Base-by-base conservation (phyloP, 805 yeast species). In the Ogataea neopini region DNA sequence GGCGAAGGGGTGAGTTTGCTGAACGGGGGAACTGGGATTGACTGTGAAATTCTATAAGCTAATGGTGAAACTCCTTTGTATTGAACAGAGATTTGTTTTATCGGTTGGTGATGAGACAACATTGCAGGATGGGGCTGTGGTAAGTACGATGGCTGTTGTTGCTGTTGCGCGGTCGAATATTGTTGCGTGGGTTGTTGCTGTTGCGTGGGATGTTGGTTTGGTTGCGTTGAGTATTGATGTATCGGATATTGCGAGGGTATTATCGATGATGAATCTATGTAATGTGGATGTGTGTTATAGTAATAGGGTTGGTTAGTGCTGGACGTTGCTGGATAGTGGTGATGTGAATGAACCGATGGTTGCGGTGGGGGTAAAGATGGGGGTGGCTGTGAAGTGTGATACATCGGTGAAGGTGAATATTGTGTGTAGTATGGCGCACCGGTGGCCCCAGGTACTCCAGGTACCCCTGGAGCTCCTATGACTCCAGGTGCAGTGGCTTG, bases 21-120 rank as follows among this genome's bases (percentile, higher is more conserved):
- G 43, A 63, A 64, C 15, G 67, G 68, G n/a, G 68, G 67, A 8
- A 56, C 43, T 2, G 64, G 60, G 4, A 52, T 52, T 2, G 32
- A 22, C 43, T 65, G 63, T 2, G 69, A 64, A 9, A 63, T 49
- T 13, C 54, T 44, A 38, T 54, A 58, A 1, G 63, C 55, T 29
- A 64, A 32, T 8, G 54, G 49, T 9, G 60, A 57, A 1, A 63
- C 40, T 7, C 56, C 56, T 6, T 50, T 47, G 29, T 49, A 40
- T 33, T 58, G 54, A 8, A 52, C 35, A 3, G 18, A 8, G 13
- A 46, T 18, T 7, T 20, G 42, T 25, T 38, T 40, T 6, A 39
- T 23, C 5, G 55, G 48, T 14, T 44, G 49, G 20, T 41, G 48
- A 8, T 34, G 47, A 3, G 32, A 33, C 33, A 45, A 20, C 22